Percentiles rank a stretch among this genome's conserved stretches.
Conservation (phyloP, 345 rosid genomes). For the Hypericum androsaemum region DNA sequence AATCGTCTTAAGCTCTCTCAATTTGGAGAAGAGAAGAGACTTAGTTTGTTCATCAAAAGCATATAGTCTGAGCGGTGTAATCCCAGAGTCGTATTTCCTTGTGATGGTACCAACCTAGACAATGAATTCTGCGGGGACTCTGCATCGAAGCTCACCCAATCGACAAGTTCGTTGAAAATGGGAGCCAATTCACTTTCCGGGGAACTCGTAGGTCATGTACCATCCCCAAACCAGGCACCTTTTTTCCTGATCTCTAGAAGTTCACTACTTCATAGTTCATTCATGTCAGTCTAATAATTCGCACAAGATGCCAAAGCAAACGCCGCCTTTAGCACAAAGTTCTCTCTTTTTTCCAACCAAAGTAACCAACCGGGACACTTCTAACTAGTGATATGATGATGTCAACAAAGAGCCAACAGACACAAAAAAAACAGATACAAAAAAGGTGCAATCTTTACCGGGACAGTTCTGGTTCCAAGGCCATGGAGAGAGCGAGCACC, state of each 20-base stretch:
- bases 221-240: slow-evolving; percentile 83
- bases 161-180: slow-evolving; percentile 80
- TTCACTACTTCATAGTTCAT: too few relatives aligned
- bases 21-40: slow-evolving; percentile 82
- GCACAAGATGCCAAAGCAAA: not conserved
- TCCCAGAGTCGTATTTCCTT: slow-evolving; percentile 92
- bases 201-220: slow-evolving; percentile 66
- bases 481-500: slow-evolving; percentile 97
- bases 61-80: slow-evolving; percentile 98
- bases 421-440: not conserved
- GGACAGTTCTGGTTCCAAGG: slow-evolving; percentile 58
- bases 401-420: too few relatives aligned
- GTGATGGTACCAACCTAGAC: slow-evolving; percentile 41
- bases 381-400: too few relatives aligned
- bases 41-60: slow-evolving; percentile 94
- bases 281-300: not conserved
- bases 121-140: slow-evolving; percentile 68
- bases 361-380: too few relatives aligned
- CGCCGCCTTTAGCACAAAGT: too few relatives aligned
- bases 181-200: slow-evolving; percentile 74
- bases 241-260: slow-evolving; percentile 69
- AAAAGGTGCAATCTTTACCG: slow-evolving; percentile 26
- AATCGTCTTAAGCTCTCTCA: slow-evolving; percentile 88
- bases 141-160: slow-evolving; percentile 93
- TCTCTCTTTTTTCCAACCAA: not conserved